Percentiles rank a stretch among this genome's conserved stretches.
phyloP scores from a whole-genome alignment of 306 rosid species.

The Dalbergia cultrata region DNA sequence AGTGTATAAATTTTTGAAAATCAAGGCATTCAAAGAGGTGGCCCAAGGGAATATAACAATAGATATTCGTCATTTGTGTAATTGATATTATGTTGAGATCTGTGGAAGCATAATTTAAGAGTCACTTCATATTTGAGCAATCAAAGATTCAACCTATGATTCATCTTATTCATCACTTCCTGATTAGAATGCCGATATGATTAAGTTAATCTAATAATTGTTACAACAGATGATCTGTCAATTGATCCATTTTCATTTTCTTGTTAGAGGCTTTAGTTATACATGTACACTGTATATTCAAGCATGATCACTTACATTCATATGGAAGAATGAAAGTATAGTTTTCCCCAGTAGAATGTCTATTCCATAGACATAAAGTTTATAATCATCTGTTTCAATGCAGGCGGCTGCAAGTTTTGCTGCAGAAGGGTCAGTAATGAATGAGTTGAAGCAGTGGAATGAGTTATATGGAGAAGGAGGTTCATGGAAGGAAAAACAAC shows the following conservation, averaged over 20 bases:
- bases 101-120: too few species aligned
- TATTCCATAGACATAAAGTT: not conserved
- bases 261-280: too few species aligned
- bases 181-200: too few species aligned
- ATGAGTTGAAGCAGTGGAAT: slow-evolving; percentile 93
- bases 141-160: too few species aligned
- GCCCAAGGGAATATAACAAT: not conserved
- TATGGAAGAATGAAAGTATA: not conserved
- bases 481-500: slow-evolving; percentile 92
- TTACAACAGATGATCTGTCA: too few species aligned
- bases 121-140: too few species aligned
- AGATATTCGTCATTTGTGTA: too few species aligned
- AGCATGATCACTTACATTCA: not conserved
- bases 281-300: too few species aligned
- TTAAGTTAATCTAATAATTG: too few species aligned
- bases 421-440: slow-evolving; percentile 84
- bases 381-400: slow-evolving; percentile 30
- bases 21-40: not conserved
- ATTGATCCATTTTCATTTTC: too few species aligned
- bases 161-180: too few species aligned
- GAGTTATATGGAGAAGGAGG: slow-evolving; percentile 95
- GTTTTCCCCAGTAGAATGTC: not conserved
- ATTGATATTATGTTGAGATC: too few species aligned
- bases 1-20: not conserved
- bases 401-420: slow-evolving; percentile 97